phyloP scores from a whole-genome alignment of 2,329 filamentous ascomycete genomes.

The Cryphonectria parasitica region DNA sequence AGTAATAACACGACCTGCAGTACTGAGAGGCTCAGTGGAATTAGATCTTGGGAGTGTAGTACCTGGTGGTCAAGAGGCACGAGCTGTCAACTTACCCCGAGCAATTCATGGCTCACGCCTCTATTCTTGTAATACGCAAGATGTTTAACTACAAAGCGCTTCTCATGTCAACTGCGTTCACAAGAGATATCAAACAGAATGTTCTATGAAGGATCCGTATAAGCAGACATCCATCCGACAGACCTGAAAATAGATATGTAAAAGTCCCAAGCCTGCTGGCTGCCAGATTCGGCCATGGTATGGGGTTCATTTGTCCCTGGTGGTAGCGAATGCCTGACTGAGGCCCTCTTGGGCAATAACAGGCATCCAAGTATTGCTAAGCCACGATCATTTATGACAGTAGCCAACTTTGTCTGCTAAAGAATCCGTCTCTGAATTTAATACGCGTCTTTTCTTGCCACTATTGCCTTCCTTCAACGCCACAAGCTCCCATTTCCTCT shows the following conservation, averaged over 20 bases:
- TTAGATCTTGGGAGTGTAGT: neutral
- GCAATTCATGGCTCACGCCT: neutral
- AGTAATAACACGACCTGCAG: neutral
- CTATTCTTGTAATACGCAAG: neutral
- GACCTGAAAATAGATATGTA: neutral
- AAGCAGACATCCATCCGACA: neutral
- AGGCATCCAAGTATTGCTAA: neutral
- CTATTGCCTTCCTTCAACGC: neutral
- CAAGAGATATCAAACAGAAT: neutral
- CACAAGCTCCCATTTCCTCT: neutral
- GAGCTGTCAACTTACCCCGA: neutral
- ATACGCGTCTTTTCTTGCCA: neutral
- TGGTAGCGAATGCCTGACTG: neutral
- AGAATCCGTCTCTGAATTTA: neutral
- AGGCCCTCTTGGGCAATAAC: neutral
- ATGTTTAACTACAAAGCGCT: no score
- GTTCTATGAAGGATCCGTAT: neutral
- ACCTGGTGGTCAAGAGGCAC: neutral
- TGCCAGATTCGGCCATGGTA: neutral
- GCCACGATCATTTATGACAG: neutral
- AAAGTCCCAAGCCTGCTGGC: neutral
- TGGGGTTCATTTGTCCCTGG: neutral
- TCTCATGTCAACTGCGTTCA: neutral
- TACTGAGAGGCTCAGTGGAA: neutral
- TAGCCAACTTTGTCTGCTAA: neutral